Percentiles rank a stretch among this genome's conserved stretches.
Conservation (phyloP, 805 yeast species). For the Yamadazyma scolyti region DNA sequence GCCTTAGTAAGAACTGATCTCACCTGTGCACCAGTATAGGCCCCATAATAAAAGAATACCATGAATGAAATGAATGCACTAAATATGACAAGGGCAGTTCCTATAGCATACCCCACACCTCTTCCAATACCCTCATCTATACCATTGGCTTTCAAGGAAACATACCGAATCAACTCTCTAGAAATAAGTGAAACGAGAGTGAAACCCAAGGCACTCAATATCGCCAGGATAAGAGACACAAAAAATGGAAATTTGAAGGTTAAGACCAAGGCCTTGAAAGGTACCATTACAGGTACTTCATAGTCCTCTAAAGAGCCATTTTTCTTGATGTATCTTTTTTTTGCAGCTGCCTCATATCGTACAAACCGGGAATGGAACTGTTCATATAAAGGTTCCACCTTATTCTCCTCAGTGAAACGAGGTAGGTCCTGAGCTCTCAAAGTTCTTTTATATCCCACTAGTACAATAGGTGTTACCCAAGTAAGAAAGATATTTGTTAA, state of each 20-base stretch:
- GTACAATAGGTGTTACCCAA: conserved; percentile 61
- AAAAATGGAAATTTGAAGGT: conserved; percentile 1
- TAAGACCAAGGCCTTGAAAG: conserved; percentile 14
- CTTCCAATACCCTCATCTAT: conserved; percentile 16
- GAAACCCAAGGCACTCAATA: conserved; percentile 19
- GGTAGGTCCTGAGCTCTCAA: conserved; percentile 55
- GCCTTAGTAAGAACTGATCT: conserved; percentile 70
- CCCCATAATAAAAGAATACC: conserved; percentile 57
- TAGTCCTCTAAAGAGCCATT: neutral
- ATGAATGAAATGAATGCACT: conserved; percentile 31
- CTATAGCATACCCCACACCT: conserved; percentile 40
- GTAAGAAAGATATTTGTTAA: conserved; percentile 41
- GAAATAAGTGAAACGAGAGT: conserved; percentile 31
- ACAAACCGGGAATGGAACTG: conserved; percentile 2
- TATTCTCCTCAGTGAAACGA: conserved; percentile 21
- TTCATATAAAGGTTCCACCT: conserved; percentile 19
- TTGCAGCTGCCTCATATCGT: conserved; percentile 1
- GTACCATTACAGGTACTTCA: conserved; percentile 7
- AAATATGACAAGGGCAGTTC: conserved; percentile 25
- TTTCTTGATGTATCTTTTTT: neutral
- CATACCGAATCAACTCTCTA: conserved; percentile 31
- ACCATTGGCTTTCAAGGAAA: conserved; percentile 22
- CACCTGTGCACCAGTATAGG: conserved; percentile 63
- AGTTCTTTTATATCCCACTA: conserved; percentile 64
- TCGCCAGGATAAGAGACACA: conserved; percentile 16